These are phyloP conservation scores for Helichrysum umbraculigerum DNA, from an alignment of 129 eudicot species.

Conservation along the genomic window DNA sequence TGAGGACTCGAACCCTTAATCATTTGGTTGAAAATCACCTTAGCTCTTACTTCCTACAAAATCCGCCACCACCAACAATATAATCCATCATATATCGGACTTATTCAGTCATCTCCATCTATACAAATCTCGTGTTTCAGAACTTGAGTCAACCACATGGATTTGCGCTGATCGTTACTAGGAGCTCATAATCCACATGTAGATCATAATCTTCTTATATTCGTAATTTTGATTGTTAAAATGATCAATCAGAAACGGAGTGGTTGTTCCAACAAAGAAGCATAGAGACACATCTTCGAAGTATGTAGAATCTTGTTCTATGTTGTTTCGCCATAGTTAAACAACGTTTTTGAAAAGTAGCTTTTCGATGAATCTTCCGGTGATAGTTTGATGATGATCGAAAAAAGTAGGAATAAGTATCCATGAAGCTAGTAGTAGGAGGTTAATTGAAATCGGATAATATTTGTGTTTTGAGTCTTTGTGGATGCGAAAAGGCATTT, in stretches of 20 bases:
- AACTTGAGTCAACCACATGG: background rate
- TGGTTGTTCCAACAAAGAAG: slow-evolving; percentile 26
- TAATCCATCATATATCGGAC: too few relatives aligned
- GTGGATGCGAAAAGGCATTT: background rate
- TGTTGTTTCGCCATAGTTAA: slow-evolving; percentile 24
- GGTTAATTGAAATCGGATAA: slow-evolving; percentile 1
- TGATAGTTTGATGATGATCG: slow-evolving; percentile 15
- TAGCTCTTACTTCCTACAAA: too few relatives aligned
- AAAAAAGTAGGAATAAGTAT: slow-evolving; percentile 16
- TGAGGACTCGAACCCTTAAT: too few relatives aligned
- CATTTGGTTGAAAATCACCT: too few relatives aligned
- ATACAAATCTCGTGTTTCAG: too few relatives aligned
- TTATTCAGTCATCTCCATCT: too few relatives aligned
- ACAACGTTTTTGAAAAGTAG: slow-evolving; percentile 16
- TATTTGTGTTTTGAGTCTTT: background rate
- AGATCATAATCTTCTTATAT: background rate
- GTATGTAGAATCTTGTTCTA: slow-evolving; percentile 22
- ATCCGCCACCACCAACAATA: too few relatives aligned
- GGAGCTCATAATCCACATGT: background rate
- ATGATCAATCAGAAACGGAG: slow-evolving; percentile 21
- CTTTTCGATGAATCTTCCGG: slow-evolving; percentile 18
- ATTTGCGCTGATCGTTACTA: background rate
- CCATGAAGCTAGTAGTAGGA: background rate
- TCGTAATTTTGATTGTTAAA: background rate
- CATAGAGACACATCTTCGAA: slow-evolving; percentile 27